phyloP scores from a whole-genome alignment of 2,329 filamentous ascomycete species.

The Teratosphaeria nubilosa region DNA sequence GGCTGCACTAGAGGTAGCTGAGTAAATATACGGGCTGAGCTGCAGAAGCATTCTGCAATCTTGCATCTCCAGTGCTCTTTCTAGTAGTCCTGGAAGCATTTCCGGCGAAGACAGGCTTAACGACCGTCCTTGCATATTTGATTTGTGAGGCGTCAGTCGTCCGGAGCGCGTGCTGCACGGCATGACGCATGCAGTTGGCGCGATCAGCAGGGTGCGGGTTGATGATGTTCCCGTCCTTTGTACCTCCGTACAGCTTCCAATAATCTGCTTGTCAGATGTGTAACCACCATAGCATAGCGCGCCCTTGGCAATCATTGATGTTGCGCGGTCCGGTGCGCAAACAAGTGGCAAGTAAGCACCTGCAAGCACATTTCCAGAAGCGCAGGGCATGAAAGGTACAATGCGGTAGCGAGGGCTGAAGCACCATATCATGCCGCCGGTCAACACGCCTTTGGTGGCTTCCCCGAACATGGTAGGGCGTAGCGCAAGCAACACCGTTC shows the following conservation, averaged over 20 bases:
- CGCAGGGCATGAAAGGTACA: not conserved
- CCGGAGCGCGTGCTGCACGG: not conserved
- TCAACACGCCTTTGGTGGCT: constrained; percentile 1
- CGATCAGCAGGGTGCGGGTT: not conserved
- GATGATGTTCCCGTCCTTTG: not conserved
- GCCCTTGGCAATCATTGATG: not conserved
- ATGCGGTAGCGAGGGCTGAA: not conserved
- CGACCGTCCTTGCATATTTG: not conserved
- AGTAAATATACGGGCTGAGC: not conserved
- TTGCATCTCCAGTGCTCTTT: not conserved
- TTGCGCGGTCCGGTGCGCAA: too few relatives aligned
- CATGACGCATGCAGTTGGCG: not conserved
- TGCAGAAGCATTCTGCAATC: not conserved
- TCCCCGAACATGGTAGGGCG: not conserved
- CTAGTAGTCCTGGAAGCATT: not conserved
- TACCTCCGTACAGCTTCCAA: not conserved
- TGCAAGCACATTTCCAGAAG: not conserved
- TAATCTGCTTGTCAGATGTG: not conserved
- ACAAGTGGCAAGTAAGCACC: not conserved
- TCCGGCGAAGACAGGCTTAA: not conserved
- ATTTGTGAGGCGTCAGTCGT: not conserved
- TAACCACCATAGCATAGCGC: not conserved
- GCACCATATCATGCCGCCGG: not conserved
- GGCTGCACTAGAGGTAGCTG: not conserved
- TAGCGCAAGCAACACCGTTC: not conserved